Evolutionary conservation across 2,329 filamentous ascomycete genomes (phyloP).

Genomic region (Stemphylium lycopersici): DNA sequence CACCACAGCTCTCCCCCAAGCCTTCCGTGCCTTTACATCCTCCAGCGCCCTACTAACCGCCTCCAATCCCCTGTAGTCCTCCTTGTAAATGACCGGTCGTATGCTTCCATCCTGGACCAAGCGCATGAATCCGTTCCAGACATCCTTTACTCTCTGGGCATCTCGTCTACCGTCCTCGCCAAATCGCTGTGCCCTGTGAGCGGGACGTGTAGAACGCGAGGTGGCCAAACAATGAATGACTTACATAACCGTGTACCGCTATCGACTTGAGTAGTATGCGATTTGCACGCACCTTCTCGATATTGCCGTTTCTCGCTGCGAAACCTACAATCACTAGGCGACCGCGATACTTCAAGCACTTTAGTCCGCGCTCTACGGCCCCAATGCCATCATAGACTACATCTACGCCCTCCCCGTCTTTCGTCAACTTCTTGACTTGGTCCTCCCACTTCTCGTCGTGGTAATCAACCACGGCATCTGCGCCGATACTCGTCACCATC

Average conservation of each 20-base stretch:
- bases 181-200: conserved; percentile 53
- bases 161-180: conserved; percentile 61
- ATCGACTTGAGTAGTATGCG: conserved; percentile 31
- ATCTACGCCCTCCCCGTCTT: conserved; percentile 59
- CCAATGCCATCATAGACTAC: conserved; percentile 66
- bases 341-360: conserved; percentile 61
- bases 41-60: conserved; percentile 58
- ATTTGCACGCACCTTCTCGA: conserved; percentile 52
- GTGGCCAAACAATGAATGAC: neutral
- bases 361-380: conserved; percentile 60
- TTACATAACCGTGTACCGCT: conserved; percentile 35
- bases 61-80: conserved; percentile 57
- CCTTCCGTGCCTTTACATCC: conserved; percentile 57
- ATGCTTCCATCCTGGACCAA: conserved; percentile 57
- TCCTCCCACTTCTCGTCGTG: conserved; percentile 56
- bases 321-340: conserved; percentile 65
- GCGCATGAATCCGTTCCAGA: conserved; percentile 59
- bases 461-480: conserved; percentile 53
- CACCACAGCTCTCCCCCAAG: conserved; percentile 65
- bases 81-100: conserved; percentile 58
- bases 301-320: conserved; percentile 58
- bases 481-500: conserved; percentile 51
- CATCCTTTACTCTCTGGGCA: conserved; percentile 54
- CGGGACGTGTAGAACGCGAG: neutral
- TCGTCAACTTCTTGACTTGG: conserved; percentile 57